phyloP scores from a whole-genome alignment of 78 protist genomes.

The Dictyostelium firmibasis region DNA sequence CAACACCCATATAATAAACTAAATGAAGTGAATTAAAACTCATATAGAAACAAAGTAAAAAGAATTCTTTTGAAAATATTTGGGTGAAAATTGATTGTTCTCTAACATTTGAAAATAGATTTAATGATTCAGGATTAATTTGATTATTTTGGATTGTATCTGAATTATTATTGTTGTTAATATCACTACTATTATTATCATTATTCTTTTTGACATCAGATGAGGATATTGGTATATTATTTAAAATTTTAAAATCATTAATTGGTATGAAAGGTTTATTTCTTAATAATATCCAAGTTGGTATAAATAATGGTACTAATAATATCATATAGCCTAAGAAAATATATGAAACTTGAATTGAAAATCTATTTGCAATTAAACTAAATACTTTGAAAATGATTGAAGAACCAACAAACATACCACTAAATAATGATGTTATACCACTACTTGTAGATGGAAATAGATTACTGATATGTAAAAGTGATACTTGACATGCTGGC shows the following conservation, averaged over 20 bases:
- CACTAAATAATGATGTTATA: slow-evolving; percentile 46
- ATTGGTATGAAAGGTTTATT: slow-evolving; percentile 49
- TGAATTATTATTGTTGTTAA: background rate
- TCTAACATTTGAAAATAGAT: slow-evolving; percentile 6
- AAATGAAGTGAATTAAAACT: slow-evolving; percentile 46
- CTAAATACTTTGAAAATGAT: slow-evolving; percentile 53
- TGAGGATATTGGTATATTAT: background rate
- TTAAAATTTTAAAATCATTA: background rate
- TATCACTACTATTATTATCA: background rate
- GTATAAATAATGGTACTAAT: slow-evolving; percentile 28
- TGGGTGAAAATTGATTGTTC: slow-evolving; percentile 8
- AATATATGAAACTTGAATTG: background rate
- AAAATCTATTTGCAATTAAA: slow-evolving; percentile 12
- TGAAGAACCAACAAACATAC: slow-evolving; percentile 79
- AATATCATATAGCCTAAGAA: slow-evolving; percentile 19
- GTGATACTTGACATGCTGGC: slow-evolving; percentile 70
- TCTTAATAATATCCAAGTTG: slow-evolving; percentile 29
- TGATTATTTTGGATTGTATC: background rate
- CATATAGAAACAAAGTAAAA: slow-evolving; percentile 32
- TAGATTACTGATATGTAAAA: slow-evolving; percentile 59
- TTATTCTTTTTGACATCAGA: no score
- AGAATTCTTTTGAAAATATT: slow-evolving; percentile 27
- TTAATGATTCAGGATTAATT: background rate
- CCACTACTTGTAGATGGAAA: background rate
- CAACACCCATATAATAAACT: slow-evolving; percentile 49